A percentile compares a stretch with the other conserved stretches of the same genome.
phyloP scores from a whole-genome alignment of 176 grass and related monocot genomes.

The Musa itinerans region DNA sequence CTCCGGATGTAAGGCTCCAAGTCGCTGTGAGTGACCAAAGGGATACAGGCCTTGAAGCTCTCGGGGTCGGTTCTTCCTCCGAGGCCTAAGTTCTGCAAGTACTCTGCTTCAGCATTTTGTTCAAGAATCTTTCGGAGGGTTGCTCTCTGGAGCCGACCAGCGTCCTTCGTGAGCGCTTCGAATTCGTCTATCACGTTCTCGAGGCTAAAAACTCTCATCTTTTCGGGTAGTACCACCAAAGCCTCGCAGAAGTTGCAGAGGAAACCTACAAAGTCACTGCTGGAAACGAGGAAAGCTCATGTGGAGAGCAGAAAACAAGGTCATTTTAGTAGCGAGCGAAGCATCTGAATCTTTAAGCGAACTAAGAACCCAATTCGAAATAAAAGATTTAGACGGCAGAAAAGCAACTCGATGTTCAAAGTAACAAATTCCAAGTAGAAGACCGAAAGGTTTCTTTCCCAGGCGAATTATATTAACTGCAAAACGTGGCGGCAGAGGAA shows the following conservation, averaged over 20 bases:
- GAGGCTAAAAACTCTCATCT: constrained; percentile 16
- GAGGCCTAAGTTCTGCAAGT: constrained; percentile 56
- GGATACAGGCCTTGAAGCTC: constrained; percentile 69
- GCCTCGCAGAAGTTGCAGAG: neutral
- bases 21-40: constrained; percentile 58
- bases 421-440: neutral
- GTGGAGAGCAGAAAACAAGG: too few species aligned
- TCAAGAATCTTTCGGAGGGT: constrained; percentile 68
- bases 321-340: too few species aligned
- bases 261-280: neutral
- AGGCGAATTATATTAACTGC: too few species aligned
- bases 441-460: neutral
- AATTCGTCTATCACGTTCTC: constrained; percentile 67
- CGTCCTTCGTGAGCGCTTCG: constrained; percentile 46
- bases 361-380: neutral
- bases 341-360: too few species aligned
- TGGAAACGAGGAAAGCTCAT: neutral
- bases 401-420: neutral
- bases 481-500: too few species aligned
- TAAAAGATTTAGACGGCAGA: constrained; percentile 3
- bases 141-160: constrained; percentile 48
- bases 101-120: constrained; percentile 62
- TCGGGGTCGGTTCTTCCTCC: constrained; percentile 59
- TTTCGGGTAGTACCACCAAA: neutral
- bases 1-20: constrained; percentile 62